A percentile compares a stretch with the other conserved stretches of the same genome.
Evolutionary conservation across 768 basidiomycete species (phyloP).

Genomic region (Mycena floridula): DNA sequence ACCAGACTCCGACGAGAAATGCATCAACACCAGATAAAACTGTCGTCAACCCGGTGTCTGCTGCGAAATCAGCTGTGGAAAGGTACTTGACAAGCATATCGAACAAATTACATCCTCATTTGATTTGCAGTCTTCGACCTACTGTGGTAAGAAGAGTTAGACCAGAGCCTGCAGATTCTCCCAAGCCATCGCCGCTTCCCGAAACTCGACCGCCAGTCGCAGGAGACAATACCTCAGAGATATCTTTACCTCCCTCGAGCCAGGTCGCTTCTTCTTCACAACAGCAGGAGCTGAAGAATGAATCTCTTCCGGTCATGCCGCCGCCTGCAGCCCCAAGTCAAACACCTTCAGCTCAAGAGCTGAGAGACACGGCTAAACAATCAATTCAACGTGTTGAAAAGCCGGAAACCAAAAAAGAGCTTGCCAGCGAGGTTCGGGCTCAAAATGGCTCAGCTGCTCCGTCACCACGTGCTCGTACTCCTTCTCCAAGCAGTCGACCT

Average conservation of each 20-base stretch:
- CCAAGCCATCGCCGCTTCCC: conserved; percentile 20
- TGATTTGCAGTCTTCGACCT: conserved; percentile 53
- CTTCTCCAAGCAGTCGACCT: conserved; percentile 59
- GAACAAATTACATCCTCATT: background rate
- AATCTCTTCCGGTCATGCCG: conserved; percentile 52
- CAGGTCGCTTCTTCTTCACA: conserved; percentile 8
- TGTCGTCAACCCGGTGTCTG: background rate
- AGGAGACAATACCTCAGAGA: too few species aligned
- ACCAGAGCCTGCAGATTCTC: conserved; percentile 29
- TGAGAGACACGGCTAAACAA: conserved; percentile 76
- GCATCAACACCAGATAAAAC: conserved; percentile 17
- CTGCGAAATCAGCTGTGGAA: conserved; percentile 20
- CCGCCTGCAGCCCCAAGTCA: conserved; percentile 77
- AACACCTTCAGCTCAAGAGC: conserved; percentile 70
- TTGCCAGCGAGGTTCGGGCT: conserved; percentile 31
- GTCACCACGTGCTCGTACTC: conserved; percentile 58
- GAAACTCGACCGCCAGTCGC: conserved; percentile 6
- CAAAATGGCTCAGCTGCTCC: conserved; percentile 47
- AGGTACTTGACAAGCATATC: background rate
- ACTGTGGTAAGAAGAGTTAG: conserved; percentile 67
- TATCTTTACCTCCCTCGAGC: background rate
- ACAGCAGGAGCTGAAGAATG: conserved; percentile 32
- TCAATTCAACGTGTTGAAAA: conserved; percentile 43
- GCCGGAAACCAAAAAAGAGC: conserved; percentile 26
- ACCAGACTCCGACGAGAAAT: conserved; percentile 28